phyloP scores from a whole-genome alignment of 1,284 basidiomycete genomes.

The Rhodotorula sp. region DNA sequence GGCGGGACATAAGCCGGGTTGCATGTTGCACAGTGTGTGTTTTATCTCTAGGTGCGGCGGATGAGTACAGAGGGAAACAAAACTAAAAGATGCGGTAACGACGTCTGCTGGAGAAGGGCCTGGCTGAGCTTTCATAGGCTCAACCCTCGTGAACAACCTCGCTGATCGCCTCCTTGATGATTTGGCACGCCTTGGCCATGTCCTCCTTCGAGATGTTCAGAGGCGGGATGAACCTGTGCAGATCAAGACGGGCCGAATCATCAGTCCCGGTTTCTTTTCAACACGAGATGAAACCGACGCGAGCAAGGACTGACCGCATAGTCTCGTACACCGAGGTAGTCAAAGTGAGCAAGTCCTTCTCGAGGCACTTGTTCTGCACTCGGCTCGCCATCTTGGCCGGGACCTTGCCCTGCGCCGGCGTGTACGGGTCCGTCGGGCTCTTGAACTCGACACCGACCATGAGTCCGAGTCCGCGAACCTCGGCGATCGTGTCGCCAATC shows the following conservation, averaged over 20 bases:
- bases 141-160: slow-evolving; percentile 53
- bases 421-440: slow-evolving; percentile 38
- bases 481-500: slow-evolving; percentile 50
- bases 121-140: background rate
- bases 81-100: no score
- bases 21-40: background rate
- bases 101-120: background rate
- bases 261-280: background rate
- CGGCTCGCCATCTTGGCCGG: slow-evolving; percentile 68
- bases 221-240: slow-evolving; percentile 54
- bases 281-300: background rate
- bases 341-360: slow-evolving; percentile 75
- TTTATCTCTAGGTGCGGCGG: background rate
- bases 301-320: slow-evolving; percentile 29
- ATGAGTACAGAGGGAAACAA: background rate
- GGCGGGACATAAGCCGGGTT: background rate
- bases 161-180: slow-evolving; percentile 63
- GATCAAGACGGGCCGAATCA: background rate
- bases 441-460: slow-evolving; percentile 46
- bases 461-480: slow-evolving; percentile 53
- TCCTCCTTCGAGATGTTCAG: slow-evolving; percentile 64
- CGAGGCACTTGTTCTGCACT: slow-evolving; percentile 76
- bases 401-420: slow-evolving; percentile 51
- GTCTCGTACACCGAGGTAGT: slow-evolving; percentile 58
- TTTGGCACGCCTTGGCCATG: slow-evolving; percentile 59